A percentile compares a stretch with the other conserved stretches of the same genome.
Evolutionary conservation across 768 basidiomycete genomes (phyloP).

Genomic region (Russula foetens): DNA sequence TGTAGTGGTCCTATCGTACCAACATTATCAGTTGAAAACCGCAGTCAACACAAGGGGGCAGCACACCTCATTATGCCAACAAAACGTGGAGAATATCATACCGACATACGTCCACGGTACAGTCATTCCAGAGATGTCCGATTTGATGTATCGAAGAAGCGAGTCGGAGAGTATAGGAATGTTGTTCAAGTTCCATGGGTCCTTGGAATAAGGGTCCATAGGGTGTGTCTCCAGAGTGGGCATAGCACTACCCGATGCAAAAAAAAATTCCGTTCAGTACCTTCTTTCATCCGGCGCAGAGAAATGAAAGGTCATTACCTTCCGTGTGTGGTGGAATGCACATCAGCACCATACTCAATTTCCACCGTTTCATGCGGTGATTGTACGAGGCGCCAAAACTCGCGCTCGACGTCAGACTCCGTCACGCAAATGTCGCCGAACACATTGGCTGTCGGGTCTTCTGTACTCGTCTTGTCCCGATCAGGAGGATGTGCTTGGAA

Average conservation of each 20-base stretch:
- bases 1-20: conserved; percentile 79
- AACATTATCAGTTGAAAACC: conserved; percentile 4
- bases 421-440: conserved; percentile 61
- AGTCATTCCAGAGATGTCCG: conserved; percentile 99
- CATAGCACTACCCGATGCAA: conserved; percentile 58
- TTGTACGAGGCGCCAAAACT: conserved; percentile 97
- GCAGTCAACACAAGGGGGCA: neutral
- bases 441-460: conserved; percentile 42
- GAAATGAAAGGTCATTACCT: conserved; percentile 49
- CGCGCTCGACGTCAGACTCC: conserved; percentile 86
- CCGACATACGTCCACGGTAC: conserved; percentile 99
- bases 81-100: conserved; percentile 98
- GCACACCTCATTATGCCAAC: conserved; percentile 95
- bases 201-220: conserved; percentile 73
- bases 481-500: conserved; percentile 64
- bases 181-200: conserved; percentile 98
- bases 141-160: conserved; percentile 93
- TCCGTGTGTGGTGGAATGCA: conserved; percentile 95
- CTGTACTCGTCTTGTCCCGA: conserved; percentile 4
- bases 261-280: conserved; percentile 2
- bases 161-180: conserved; percentile 91
- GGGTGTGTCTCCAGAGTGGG: conserved; percentile 94
- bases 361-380: conserved; percentile 87
- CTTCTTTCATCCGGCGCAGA: neutral
- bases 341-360: conserved; percentile 98